Evolutionary conservation across 2,329 filamentous ascomycete genomes (phyloP), one percentile per base, ranked within the genome.

Genomic region (Macrophomina tecta): DNA sequence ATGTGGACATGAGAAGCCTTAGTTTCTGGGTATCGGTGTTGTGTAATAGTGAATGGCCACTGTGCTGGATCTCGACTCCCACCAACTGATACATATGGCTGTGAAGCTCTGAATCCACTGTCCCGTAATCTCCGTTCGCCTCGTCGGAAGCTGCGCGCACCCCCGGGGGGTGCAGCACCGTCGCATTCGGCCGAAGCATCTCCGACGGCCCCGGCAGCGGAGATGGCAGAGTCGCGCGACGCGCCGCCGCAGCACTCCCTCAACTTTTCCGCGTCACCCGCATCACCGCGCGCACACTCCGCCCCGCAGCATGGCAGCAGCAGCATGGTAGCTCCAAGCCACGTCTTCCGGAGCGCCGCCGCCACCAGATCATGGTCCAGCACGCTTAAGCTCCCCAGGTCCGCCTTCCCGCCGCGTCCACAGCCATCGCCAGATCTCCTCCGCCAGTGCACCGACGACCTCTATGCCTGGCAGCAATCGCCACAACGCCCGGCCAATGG

Each of bases 391-490:
- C 78, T 85, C 14, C 83, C 83, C 2, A 80, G 78, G 73, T 83
- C 82, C n/a, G 74, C 72, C 32, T 83, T 85, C 68, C 83, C 83
- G 36, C 78, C 82, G 3, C 81, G 83, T 32, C 81, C 82, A 4
- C 69, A 72, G 34, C 69, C 70, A 52, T 75, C 67, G 36, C 67
- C 75, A 34, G 72, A 73, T 69, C 89, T 95, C 79, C 86, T 97
- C 55, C 85, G 87, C 74, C 85, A 87, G 86, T 95, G 91, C 79
- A 90, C 93, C 79, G 92, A 97, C 81, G 90, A 94, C 63, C 85
- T 97, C 14, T 99, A 98, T 82, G 82, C 87, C 74, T 97, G 94
- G 94, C 95, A 99, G 82, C 83, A 84, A 60, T 74, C 69, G 77
- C 79, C 66, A 80, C 84, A 68, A 81, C 87, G 69, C 82, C 64